These are phyloP conservation scores for Flaveria bidentis DNA, from an alignment of 129 eudicot species.

Conservation along the genomic window DNA sequence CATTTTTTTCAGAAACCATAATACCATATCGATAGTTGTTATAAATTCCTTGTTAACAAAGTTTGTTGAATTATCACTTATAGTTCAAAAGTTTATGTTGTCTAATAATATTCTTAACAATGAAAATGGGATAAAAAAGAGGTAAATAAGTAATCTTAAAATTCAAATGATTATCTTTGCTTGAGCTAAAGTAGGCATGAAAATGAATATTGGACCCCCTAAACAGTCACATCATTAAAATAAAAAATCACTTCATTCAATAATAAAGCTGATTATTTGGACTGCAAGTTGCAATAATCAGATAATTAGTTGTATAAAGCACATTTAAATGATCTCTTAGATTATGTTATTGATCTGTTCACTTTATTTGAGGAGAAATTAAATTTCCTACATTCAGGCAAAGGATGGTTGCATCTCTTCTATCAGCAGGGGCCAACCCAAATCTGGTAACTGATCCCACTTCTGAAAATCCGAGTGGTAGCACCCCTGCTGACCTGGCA, in stretches of 20 bases:
- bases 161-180: neutral
- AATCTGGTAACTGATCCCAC: conserved; percentile 93
- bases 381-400: conserved; percentile 50
- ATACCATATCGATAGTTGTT: neutral
- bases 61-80: neutral
- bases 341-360: conserved; percentile 13
- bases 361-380: neutral
- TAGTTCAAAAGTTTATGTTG: neutral
- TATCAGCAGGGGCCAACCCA: conserved; percentile 92
- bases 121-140: neutral
- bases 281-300: no score
- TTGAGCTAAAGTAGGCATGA: neutral
- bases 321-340: neutral
- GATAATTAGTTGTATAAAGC: neutral
- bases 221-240: no score
- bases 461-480: conserved; percentile 74
- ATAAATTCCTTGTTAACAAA: neutral
- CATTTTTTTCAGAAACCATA: neutral
- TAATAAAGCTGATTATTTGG: no score
- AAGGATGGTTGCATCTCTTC: conserved; percentile 94
- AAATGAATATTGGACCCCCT: neutral
- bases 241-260: no score
- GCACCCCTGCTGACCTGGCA: conserved; percentile 89
- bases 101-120: neutral
- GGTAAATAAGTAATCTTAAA: neutral